Evolutionary conservation across 768 basidiomycete species (phyloP).

Genomic region (Pleurotus tuber-regium): DNA sequence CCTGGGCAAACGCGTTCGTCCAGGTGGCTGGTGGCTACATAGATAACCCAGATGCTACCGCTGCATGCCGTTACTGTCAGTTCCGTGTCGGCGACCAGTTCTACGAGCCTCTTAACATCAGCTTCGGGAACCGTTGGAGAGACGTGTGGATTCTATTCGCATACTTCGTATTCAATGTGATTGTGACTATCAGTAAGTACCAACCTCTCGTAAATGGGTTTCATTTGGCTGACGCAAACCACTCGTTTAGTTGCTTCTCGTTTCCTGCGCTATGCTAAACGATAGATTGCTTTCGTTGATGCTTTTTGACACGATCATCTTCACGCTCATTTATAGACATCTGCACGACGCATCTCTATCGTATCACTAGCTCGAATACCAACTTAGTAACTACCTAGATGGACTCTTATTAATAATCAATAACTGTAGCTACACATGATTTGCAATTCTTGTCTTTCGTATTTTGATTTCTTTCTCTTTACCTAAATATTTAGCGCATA

Average conservation of each 20-base stretch:
- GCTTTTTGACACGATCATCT: not conserved
- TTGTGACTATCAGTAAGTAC: constrained; percentile 47
- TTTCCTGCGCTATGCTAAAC: constrained; percentile 69
- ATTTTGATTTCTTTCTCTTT: too few relatives aligned
- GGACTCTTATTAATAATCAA: too few relatives aligned
- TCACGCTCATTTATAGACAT: constrained; percentile 18
- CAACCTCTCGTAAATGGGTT: too few relatives aligned
- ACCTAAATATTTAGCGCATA: too few relatives aligned
- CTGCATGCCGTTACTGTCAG: constrained; percentile 71
- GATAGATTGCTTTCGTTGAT: constrained; percentile 29
- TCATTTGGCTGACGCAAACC: too few relatives aligned
- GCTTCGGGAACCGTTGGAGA: constrained; percentile 60
- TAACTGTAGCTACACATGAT: too few relatives aligned
- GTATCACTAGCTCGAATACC: too few relatives aligned
- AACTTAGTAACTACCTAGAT: too few relatives aligned
- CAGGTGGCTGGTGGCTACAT: constrained; percentile 67
- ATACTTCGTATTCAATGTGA: constrained; percentile 69
- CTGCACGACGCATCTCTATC: too few relatives aligned
- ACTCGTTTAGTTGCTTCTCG: constrained; percentile 57
- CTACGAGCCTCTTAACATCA: constrained; percentile 65
- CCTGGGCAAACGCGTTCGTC: constrained; percentile 74
- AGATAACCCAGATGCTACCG: constrained; percentile 58
- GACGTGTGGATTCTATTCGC: constrained; percentile 66
- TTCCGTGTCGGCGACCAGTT: constrained; percentile 57
- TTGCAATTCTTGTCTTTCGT: not conserved